Evolutionary conservation across 2,329 filamentous ascomycete species (phyloP).

Genomic region (Rhynchosporium agropyri): DNA sequence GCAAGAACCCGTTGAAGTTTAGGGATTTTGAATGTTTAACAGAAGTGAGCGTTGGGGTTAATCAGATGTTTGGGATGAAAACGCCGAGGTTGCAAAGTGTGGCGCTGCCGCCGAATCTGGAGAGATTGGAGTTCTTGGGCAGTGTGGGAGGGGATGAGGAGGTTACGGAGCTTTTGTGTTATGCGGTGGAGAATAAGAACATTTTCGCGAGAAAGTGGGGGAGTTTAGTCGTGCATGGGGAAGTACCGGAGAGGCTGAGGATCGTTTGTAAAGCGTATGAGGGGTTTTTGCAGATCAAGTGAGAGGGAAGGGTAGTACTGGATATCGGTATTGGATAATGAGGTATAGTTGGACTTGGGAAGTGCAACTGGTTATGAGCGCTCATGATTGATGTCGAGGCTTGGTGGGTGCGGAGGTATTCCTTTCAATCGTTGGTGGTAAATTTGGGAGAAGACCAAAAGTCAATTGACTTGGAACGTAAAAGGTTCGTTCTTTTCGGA

Average conservation of each 20-base stretch:
- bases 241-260: constrained; percentile 12
- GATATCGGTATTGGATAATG: not conserved
- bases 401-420: not conserved
- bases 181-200: constrained; percentile 46
- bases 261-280: constrained; percentile 11
- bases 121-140: constrained; percentile 51
- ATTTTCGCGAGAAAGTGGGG: constrained; percentile 46
- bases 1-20: constrained; percentile 48
- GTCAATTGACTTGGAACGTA: constrained; percentile 1
- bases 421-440: too few species aligned
- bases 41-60: constrained; percentile 49
- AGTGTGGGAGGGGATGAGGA: constrained; percentile 51
- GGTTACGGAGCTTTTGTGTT: constrained; percentile 50
- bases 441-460: not conserved
- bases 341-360: not conserved
- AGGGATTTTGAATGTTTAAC: constrained; percentile 49
- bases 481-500: not conserved
- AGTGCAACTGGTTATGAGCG: constrained; percentile 2
- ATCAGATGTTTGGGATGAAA: constrained; percentile 51
- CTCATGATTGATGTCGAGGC: not conserved
- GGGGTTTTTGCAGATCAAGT: constrained; percentile 10
- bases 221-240: constrained; percentile 43
- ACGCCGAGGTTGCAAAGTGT: constrained; percentile 52
- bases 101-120: constrained; percentile 50
- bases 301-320: not conserved